phyloP scores from a whole-genome alignment of 345 rosid genomes.

The Triadica sebifera region DNA sequence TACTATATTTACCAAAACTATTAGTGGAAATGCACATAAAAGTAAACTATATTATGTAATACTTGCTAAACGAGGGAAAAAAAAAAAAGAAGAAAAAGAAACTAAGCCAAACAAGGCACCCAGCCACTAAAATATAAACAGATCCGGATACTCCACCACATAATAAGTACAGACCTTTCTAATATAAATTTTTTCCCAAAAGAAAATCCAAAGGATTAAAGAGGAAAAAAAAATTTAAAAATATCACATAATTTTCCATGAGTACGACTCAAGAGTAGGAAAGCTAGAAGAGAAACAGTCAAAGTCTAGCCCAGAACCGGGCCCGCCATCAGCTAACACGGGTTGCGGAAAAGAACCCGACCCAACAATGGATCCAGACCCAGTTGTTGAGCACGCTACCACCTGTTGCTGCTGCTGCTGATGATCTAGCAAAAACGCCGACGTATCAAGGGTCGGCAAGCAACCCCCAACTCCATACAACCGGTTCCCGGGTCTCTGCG shows the following conservation, averaged over 20 bases:
- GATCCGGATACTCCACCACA: background rate
- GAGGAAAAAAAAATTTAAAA: background rate
- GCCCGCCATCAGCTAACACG: slow-evolving; percentile 1
- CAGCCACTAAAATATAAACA: background rate
- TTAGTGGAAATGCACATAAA: background rate
- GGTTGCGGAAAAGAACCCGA: slow-evolving; percentile 17
- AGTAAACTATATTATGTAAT: background rate
- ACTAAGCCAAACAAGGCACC: too few relatives aligned
- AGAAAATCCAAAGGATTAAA: too few relatives aligned
- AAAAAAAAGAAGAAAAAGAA: too few relatives aligned
- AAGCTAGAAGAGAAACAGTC: slow-evolving; percentile 41
- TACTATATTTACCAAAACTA: background rate
- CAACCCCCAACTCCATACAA: slow-evolving; percentile 22
- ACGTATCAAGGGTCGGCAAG: slow-evolving; percentile 74
- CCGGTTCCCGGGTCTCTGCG: slow-evolving; percentile 35
- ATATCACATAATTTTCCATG: slow-evolving; percentile 50
- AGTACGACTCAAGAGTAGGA: slow-evolving; percentile 86
- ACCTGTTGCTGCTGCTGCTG: too few relatives aligned
- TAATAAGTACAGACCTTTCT: background rate
- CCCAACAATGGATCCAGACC: background rate
- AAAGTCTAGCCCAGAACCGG: slow-evolving; percentile 31
- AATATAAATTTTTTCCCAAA: background rate
- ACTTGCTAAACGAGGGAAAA: background rate
- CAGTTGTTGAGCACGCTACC: background rate
- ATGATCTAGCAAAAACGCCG: slow-evolving; percentile 56